Evolutionary conservation across 1,284 basidiomycete genomes (phyloP).

Genomic region (Polyporus tsugae): DNA sequence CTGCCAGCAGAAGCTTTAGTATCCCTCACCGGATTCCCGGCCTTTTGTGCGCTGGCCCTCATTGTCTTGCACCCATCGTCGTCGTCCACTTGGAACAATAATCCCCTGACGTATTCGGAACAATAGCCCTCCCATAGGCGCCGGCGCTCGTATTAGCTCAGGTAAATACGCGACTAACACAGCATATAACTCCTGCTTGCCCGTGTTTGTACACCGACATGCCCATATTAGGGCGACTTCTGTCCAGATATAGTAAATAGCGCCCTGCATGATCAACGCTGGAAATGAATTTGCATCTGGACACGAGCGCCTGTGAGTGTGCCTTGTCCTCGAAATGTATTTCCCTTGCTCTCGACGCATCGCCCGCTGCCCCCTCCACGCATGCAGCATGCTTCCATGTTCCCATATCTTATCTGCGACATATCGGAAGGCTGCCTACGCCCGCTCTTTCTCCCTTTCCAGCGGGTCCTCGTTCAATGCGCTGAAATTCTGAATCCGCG

Average conservation of each 20-base stretch:
- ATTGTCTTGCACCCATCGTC: constrained; percentile 28
- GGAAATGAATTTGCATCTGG: background rate
- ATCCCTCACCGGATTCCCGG: constrained; percentile 17
- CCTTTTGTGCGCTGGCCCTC: constrained; percentile 32
- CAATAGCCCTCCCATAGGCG: constrained; percentile 25
- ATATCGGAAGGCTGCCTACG: background rate
- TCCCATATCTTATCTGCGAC: background rate
- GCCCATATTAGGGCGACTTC: constrained; percentile 2
- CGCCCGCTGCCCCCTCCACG: background rate
- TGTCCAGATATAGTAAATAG: constrained; percentile 8
- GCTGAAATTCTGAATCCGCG: background rate
- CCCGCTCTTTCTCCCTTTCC: background rate
- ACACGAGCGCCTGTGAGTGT: background rate
- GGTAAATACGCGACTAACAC: constrained; percentile 19
- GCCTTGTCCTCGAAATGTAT: constrained; percentile 20
- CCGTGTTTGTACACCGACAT: constrained; percentile 19
- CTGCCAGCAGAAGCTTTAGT: constrained; percentile 36
- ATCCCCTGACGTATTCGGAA: constrained; percentile 28
- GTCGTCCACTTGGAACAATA: constrained; percentile 27
- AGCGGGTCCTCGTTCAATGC: background rate
- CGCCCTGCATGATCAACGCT: background rate
- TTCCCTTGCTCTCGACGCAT: constrained; percentile 3
- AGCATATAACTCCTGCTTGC: constrained; percentile 18
- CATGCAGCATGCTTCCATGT: background rate
- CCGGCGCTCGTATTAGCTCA: constrained; percentile 22